Conservation (phyloP, 2,329 filamentous ascomycete genomes). For the Calonectria multiphialidica region DNA sequence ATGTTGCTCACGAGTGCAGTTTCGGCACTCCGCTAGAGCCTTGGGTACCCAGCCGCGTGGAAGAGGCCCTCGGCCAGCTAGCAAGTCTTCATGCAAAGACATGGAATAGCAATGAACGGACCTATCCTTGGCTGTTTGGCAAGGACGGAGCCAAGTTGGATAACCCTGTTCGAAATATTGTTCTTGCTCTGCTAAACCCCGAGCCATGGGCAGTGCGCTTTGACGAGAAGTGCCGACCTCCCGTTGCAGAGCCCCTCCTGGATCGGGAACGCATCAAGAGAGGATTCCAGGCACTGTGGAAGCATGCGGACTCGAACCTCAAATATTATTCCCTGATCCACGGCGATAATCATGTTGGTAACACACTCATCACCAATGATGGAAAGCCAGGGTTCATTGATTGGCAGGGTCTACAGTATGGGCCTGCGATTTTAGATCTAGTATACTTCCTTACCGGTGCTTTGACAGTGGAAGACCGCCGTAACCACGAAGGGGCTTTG, state of each 20-base stretch:
- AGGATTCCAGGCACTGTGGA: constrained; percentile 21
- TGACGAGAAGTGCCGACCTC: constrained; percentile 7
- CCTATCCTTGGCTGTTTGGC: constrained; percentile 16
- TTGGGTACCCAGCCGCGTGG: constrained; percentile 8
- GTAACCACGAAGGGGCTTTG: neutral
- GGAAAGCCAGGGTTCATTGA: constrained; percentile 23
- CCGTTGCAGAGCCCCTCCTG: neutral
- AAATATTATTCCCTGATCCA: constrained; percentile 19
- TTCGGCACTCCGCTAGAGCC: constrained; percentile 24
- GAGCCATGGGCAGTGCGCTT: constrained; percentile 18
- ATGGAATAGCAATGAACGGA: constrained; percentile 17
- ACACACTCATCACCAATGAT: constrained; percentile 20
- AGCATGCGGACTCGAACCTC: constrained; percentile 15
- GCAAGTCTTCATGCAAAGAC: constrained; percentile 22
- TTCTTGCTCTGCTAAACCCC: constrained; percentile 9
- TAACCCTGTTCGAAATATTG: constrained; percentile 17
- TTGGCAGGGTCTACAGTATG: constrained; percentile 24
- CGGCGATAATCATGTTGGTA: constrained; percentile 22
- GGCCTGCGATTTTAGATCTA: constrained; percentile 17
- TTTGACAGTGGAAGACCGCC: constrained; percentile 16
- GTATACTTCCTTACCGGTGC: constrained; percentile 21
- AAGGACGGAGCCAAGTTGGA: constrained; percentile 14
- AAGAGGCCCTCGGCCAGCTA: constrained; percentile 9
- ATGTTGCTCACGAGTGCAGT: constrained; percentile 13
- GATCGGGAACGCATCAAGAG: constrained; percentile 14